Evolutionary conservation across 2,329 filamentous ascomycete genomes (phyloP).

Genomic region (Exophiala calicioides): DNA sequence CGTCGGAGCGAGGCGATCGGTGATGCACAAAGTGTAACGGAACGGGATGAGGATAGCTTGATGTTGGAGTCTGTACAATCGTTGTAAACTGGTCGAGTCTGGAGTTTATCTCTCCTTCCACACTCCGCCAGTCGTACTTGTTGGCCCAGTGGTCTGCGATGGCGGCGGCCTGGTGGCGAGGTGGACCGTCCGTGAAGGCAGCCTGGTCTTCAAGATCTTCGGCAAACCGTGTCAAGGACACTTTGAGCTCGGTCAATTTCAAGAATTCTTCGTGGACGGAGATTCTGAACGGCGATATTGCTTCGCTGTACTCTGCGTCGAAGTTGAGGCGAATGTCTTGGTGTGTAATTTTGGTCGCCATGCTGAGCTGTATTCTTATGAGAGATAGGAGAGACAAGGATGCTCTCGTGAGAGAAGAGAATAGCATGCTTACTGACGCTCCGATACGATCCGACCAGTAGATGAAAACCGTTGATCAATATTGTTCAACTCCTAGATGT

Average conservation of each 20-base stretch:
- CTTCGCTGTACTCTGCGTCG: constrained; percentile 12
- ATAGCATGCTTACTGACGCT: too few species aligned
- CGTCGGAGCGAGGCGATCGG: constrained; percentile 29
- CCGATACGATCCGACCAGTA: too few species aligned
- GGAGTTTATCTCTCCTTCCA: constrained; percentile 13
- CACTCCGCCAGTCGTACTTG: constrained; percentile 16
- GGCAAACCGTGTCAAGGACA: constrained; percentile 15
- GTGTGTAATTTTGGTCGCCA: too few species aligned
- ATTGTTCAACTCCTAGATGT: too few species aligned
- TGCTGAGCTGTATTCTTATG: too few species aligned
- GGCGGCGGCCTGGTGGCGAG: constrained; percentile 1
- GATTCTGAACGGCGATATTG: constrained; percentile 14
- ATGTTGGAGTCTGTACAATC: neutral
- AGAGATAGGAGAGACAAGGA: too few species aligned
- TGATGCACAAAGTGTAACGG: constrained; percentile 32
- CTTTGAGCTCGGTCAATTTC: constrained; percentile 11
- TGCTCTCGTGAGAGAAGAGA: too few species aligned
- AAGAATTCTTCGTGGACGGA: constrained; percentile 14
- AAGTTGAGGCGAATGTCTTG: too few species aligned
- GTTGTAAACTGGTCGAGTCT: constrained; percentile 15
- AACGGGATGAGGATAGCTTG: constrained; percentile 7
- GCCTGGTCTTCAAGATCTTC: constrained; percentile 10
- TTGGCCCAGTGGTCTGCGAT: constrained; percentile 12
- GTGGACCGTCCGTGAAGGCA: constrained; percentile 13
- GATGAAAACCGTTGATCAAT: too few species aligned